Evolutionary conservation across 2,329 filamentous ascomycete species (phyloP).

Genomic region (Thermoascus crustaceus): DNA sequence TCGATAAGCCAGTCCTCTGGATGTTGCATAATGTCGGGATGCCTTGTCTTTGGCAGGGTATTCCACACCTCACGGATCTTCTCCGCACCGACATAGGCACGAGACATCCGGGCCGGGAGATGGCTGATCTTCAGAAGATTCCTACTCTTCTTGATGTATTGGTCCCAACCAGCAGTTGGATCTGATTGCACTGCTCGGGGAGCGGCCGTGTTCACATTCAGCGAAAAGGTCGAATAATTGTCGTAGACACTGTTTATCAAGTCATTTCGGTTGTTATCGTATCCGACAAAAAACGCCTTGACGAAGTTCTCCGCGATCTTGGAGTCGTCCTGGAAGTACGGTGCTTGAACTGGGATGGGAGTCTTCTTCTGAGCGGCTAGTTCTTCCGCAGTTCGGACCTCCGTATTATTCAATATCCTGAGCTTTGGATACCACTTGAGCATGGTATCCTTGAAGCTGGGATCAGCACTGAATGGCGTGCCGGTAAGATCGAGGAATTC

Average conservation of each 20-base stretch:
- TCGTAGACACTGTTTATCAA: constrained; percentile 67
- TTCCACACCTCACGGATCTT: constrained; percentile 63
- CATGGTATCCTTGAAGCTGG: constrained; percentile 59
- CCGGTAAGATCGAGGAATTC: constrained; percentile 71
- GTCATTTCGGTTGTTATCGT: constrained; percentile 60
- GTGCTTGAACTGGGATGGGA: constrained; percentile 54
- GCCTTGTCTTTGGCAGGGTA: constrained; percentile 61
- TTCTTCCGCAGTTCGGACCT: constrained; percentile 66
- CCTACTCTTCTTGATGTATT: constrained; percentile 69
- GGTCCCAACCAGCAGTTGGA: constrained; percentile 49
- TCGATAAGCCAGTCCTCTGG: constrained; percentile 73
- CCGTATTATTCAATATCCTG: constrained; percentile 63
- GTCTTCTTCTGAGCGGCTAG: constrained; percentile 51
- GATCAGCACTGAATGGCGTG: constrained; percentile 62
- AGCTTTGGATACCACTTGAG: constrained; percentile 77
- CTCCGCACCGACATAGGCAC: constrained; percentile 56
- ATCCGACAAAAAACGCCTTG: constrained; percentile 62
- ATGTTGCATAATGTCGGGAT: constrained; percentile 61
- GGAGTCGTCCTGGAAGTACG: constrained; percentile 66
- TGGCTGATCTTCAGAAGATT: constrained; percentile 66
- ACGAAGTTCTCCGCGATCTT: constrained; percentile 70
- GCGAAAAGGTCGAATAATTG: constrained; percentile 63
- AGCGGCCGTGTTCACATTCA: constrained; percentile 60
- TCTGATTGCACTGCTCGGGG: constrained; percentile 45
- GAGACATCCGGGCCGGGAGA: constrained; percentile 52